These are phyloP conservation scores for Candida michaelii DNA, from an alignment of 805 yeast species.

Conservation along the genomic window DNA sequence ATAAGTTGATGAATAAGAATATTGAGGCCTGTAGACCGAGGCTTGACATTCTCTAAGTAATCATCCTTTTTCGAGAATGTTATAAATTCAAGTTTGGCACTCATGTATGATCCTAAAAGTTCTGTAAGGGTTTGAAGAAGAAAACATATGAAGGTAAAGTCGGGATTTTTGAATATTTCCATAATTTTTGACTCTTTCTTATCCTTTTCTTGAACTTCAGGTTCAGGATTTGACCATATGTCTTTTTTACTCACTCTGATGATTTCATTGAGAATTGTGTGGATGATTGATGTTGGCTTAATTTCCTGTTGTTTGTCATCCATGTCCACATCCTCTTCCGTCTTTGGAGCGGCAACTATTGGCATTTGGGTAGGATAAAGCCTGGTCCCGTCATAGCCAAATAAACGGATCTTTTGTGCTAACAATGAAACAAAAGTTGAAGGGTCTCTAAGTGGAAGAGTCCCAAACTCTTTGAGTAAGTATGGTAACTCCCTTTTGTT, in stretches of 20 bases:
- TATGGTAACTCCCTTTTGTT: constrained; percentile 45
- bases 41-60: constrained; percentile 47
- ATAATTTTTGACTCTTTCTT: constrained; percentile 21
- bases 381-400: constrained; percentile 40
- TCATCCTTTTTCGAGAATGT: constrained; percentile 64
- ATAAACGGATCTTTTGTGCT: constrained; percentile 42
- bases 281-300: constrained; percentile 57
- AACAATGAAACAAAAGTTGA: constrained; percentile 46
- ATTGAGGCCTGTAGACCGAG: constrained; percentile 75
- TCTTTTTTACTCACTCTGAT: constrained; percentile 47
- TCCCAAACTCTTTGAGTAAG: constrained; percentile 50
- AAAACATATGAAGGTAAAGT: constrained; percentile 67
- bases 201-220: constrained; percentile 15
- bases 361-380: constrained; percentile 22
- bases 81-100: constrained; percentile 77
- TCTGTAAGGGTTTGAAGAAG: constrained; percentile 69
- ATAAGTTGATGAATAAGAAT: constrained; percentile 74
- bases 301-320: constrained; percentile 14
- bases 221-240: constrained; percentile 31
- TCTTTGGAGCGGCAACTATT: constrained; percentile 17
- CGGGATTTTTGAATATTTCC: constrained; percentile 48
- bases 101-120: constrained; percentile 72
- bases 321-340: constrained; percentile 29
- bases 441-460: constrained; percentile 51
- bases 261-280: constrained; percentile 61